Conservation (phyloP, 1,284 basidiomycete species). For the Veloporphyrellus conicus region DNA sequence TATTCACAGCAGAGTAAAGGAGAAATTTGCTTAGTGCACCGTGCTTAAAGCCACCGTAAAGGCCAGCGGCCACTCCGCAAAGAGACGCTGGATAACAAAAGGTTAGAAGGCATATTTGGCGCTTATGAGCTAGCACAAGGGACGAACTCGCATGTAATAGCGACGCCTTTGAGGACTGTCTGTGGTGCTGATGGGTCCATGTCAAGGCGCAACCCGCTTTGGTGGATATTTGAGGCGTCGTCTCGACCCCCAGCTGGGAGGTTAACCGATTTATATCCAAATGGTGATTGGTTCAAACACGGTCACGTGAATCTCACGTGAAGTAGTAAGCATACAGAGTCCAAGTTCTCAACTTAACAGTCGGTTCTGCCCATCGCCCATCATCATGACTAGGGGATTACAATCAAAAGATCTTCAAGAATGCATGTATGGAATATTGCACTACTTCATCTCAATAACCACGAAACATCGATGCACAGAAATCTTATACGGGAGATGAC, state of each 20-base stretch:
- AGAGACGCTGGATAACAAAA: conserved; percentile 38
- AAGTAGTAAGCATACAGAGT: too few relatives aligned
- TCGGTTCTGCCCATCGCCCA: too few relatives aligned
- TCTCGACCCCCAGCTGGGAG: too few relatives aligned
- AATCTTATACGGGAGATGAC: conserved; percentile 65
- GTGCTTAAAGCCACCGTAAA: conserved; percentile 49
- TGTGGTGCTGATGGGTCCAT: conserved; percentile 41
- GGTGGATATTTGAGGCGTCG: too few relatives aligned
- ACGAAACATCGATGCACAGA: conserved; percentile 33
- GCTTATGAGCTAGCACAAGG: conserved; percentile 20
- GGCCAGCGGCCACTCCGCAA: conserved; percentile 49
- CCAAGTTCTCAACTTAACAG: too few relatives aligned
- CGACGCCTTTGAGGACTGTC: conserved; percentile 51
- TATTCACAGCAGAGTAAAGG: conserved; percentile 54
- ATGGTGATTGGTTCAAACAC: too few relatives aligned
- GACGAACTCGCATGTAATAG: conserved; percentile 74
- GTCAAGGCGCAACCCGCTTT: background rate
- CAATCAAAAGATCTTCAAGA: conserved; percentile 35
- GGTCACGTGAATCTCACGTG: conserved; percentile 26
- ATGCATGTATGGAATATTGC: conserved; percentile 27
- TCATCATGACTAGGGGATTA: conserved; percentile 26
- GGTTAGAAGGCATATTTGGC: conserved; percentile 12
- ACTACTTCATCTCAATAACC: background rate
- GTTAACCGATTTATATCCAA: too few relatives aligned
- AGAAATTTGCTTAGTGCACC: conserved; percentile 37